Base-by-base conservation (phyloP, 2,329 filamentous ascomycete species). In the Penicillium brevicompactum region DNA sequence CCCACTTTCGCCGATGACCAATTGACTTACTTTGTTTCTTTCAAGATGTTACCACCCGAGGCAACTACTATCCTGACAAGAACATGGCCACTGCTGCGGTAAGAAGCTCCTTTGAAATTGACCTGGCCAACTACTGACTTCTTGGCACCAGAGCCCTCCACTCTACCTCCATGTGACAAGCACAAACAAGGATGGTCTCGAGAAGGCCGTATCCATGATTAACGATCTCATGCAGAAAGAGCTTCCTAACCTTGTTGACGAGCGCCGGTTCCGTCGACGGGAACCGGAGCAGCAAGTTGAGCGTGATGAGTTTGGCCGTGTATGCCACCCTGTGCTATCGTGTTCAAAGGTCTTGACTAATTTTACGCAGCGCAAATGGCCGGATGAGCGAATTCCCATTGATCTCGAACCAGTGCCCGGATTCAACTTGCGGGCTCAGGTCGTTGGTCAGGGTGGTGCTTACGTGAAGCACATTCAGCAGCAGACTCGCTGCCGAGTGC, bases 391-490 rank as follows among this genome's bases (percentile, higher is more conserved):
- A 67, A 96, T 99, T 47, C 88, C 91, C 1, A 92, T 99, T 65
- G 86, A 87, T 59, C 86, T 99, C 54, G 94, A 97, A 65, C 90
- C 93, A 0, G 86, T 97, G 50, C 91, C 88, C 22, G 94, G 94
- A 18, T 99, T 99, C 78, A 99, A 99, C 70, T 81, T 99, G 46
- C 89, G 94, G 60, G 94, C 94, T 49, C 92, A 97, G 72, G 93
- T 99, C 45, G 94, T 99, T 51, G 94, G 94, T 47, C 90, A 93
- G 65, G 92, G 92, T 31, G 94, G 94, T 57, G 89, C 91, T 42
- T 97, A 97, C 70, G 94, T 99, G 58, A 99, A 99, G 76, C 93
- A 97, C 70, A 97, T 99, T 62, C 94, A 97, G 76, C 87, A 92
- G 70, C 92, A 96, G 75, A 97, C 94, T 13, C 85, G 90, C 59